Conservation (phyloP, 768 basidiomycete genomes). For the Crepidotus variabilis region DNA sequence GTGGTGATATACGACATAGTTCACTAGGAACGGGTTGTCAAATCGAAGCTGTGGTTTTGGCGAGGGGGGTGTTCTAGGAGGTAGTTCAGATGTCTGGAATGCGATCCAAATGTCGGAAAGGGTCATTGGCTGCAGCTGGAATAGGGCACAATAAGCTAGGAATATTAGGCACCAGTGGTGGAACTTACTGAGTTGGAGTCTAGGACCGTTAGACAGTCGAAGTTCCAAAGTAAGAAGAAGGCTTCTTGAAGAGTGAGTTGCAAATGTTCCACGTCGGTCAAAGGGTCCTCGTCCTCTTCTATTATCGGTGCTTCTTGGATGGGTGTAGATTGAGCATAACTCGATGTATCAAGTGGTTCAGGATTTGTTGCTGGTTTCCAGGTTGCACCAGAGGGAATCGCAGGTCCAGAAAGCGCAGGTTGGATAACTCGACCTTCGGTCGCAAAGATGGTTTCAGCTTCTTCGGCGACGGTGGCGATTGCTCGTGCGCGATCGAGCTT, state of each 20-base stretch:
- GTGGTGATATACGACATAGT: slow-evolving; percentile 91
- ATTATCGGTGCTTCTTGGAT: slow-evolving; percentile 31
- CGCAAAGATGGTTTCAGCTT: slow-evolving; percentile 74
- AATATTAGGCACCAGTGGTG: background rate
- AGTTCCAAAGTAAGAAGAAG: slow-evolving; percentile 81
- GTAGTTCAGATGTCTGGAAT: slow-evolving; percentile 55
- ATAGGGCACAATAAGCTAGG: slow-evolving; percentile 5
- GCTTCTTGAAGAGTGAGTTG: slow-evolving; percentile 89
- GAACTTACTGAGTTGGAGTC: slow-evolving; percentile 59
- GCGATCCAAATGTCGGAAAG: slow-evolving; percentile 59
- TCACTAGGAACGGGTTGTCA: slow-evolving; percentile 90
- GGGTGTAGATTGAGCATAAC: slow-evolving; percentile 20
- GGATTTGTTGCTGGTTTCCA: slow-evolving; percentile 56
- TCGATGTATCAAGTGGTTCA: background rate
- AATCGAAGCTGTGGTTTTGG: slow-evolving; percentile 39
- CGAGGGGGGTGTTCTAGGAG: slow-evolving; percentile 31
- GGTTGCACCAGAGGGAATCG: slow-evolving; percentile 77
- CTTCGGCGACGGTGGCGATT: slow-evolving; percentile 75
- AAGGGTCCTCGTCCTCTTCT: slow-evolving; percentile 42
- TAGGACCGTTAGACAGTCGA: slow-evolving; percentile 76
- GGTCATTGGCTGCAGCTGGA: slow-evolving; percentile 51
- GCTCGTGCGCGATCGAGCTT: slow-evolving; percentile 90
- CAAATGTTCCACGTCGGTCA: slow-evolving; percentile 82
- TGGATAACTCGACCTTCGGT: slow-evolving; percentile 62
- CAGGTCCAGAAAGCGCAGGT: slow-evolving; percentile 54